Evolutionary conservation across 2,329 filamentous ascomycete species (phyloP), one percentile per base, ranked within the genome.

Genomic region (Emergomyces pasteurianus): DNA sequence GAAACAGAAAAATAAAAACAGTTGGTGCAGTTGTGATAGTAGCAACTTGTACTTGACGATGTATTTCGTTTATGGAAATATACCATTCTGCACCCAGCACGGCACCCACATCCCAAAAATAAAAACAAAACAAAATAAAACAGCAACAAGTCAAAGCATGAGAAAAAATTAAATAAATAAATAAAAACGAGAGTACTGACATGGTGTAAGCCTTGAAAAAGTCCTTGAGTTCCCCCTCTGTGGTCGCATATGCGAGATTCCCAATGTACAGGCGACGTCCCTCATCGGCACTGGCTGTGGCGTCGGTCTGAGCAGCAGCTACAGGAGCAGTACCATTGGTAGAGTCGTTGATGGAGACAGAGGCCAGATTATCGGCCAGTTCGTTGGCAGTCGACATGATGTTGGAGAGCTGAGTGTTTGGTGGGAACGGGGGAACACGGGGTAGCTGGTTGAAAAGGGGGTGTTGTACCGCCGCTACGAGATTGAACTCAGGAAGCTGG

Each of bases 121-220:
- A 3, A 31, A 16, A 36, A 28, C 34, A 36, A 16, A 61, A 28
- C 31, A 40, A 59, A 43, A n/a, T n/a, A n/a, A n/a, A n/a, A n/a
- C n/a, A n/a, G n/a, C n/a, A n/a, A n/a, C n/a, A n/a, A n/a, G n/a
- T n/a, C n/a, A 53, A 59, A 34, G 38, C 56, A 28, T 49, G 54
- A 58, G 42, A 57, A 36, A 54, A 47, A 59, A 40, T 43, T 28
- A 50, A 54, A 16, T 49, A 58, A 14, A 23, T 31, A 23, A 31
- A 10, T 7, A 26, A 14, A 40, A 16, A 1, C 21, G 66, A 60
- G 64, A 61, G 61, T 65, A 89, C 92, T 85, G 85, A 99, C 94
- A 99, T 90, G 83, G 94, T 88, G 85, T 96, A 97, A 80, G 87
- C 89, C 85, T 94, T 92, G 88, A 99, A 99, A 86, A 99, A 99